phyloP scores from a whole-genome alignment of 495 filamentous ascomycete genomes.

The Xylaria bambusicola region DNA sequence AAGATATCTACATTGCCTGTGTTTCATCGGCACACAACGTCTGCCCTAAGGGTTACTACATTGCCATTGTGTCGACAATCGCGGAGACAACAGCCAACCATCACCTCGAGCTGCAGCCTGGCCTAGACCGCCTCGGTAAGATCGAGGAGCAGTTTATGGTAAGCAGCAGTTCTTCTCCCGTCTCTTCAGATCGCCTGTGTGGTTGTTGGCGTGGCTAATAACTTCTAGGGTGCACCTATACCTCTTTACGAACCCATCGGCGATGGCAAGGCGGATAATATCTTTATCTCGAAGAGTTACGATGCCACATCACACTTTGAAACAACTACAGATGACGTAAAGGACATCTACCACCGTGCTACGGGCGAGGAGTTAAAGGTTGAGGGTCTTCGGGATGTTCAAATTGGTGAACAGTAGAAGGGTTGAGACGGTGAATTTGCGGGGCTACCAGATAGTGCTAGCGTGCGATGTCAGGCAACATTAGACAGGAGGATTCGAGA shows the following conservation, averaged over 20 bases:
- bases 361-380: conserved; percentile 84
- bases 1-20: conserved; percentile 97
- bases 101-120: conserved; percentile 90
- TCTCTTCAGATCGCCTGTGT: not conserved
- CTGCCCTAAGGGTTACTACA: conserved; percentile 98
- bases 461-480: not conserved
- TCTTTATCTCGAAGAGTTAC: conserved; percentile 98
- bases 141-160: conserved; percentile 98
- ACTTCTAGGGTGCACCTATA: conserved; percentile 67
- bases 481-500: conserved; percentile 8
- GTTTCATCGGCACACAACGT: conserved; percentile 97
- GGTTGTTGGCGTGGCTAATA: conserved; percentile 17
- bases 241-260: conserved; percentile 91
- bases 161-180: conserved; percentile 13
- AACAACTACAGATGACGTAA: conserved; percentile 85
- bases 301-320: conserved; percentile 98
- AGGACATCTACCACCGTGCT: conserved; percentile 86
- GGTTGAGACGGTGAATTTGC: not conserved
- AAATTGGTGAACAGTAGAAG: conserved; percentile 52
- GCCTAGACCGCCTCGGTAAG: conserved; percentile 87
- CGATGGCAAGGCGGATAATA: conserved; percentile 81
- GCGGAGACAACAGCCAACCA: conserved; percentile 90
- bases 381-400: conserved; percentile 57
- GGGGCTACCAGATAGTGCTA: not conserved
- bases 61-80: conserved; percentile 97